Evolutionary conservation across 2,329 filamentous ascomycete species (phyloP).

Genomic region (Pseudovirgaria hyperparasitica): DNA sequence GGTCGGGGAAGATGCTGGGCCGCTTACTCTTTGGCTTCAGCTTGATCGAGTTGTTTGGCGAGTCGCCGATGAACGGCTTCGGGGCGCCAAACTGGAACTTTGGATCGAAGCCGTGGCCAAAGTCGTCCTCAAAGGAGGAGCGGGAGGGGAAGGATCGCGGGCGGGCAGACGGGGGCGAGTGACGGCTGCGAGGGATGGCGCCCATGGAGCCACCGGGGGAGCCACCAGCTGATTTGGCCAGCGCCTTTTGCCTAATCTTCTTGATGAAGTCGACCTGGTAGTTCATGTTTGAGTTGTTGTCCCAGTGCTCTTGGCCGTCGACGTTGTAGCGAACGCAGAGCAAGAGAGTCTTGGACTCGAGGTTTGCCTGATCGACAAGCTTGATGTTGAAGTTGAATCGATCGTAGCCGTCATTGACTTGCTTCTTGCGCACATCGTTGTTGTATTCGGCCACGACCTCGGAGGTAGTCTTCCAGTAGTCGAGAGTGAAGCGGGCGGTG

Average conservation of each 20-base stretch:
- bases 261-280: constrained; percentile 91
- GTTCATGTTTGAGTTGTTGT: constrained; percentile 79
- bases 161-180: constrained; percentile 32
- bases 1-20: constrained; percentile 47
- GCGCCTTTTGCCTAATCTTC: constrained; percentile 47
- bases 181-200: constrained; percentile 36
- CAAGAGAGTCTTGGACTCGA: constrained; percentile 85
- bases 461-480: constrained; percentile 98
- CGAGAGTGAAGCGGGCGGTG: constrained; percentile 85
- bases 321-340: constrained; percentile 84
- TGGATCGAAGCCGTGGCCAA: constrained; percentile 45
- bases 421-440: constrained; percentile 59
- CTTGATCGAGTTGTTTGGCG: constrained; percentile 45
- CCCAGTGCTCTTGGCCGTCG: constrained; percentile 80
- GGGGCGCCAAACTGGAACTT: constrained; percentile 32
- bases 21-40: constrained; percentile 57
- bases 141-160: constrained; percentile 36
- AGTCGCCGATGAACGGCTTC: constrained; percentile 42
- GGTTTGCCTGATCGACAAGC: constrained; percentile 76
- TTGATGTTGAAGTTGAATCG: constrained; percentile 92
- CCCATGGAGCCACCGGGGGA: constrained; percentile 34
- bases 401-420: constrained; percentile 58
- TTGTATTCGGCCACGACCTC: constrained; percentile 85
- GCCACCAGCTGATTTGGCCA: constrained; percentile 27
- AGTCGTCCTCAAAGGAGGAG: constrained; percentile 52